Percentiles rank a stretch among this genome's conserved stretches.
These are phyloP conservation scores for Starmerella bombicola DNA, from an alignment of 805 yeast genomes.

Conservation along the genomic window DNA sequence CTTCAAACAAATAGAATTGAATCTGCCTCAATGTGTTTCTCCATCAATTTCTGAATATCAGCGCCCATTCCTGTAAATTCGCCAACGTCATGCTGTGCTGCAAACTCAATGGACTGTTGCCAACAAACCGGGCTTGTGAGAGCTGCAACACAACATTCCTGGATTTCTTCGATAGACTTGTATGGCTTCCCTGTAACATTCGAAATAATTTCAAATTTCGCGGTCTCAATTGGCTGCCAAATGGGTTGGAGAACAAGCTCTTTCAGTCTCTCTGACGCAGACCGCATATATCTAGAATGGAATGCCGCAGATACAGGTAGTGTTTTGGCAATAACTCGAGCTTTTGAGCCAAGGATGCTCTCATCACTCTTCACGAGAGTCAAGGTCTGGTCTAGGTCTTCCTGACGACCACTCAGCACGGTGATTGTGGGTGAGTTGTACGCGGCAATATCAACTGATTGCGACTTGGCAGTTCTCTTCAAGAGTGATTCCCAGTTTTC, in stretches of 20 bases:
- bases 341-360: slow-evolving; percentile 18
- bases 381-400: slow-evolving; percentile 25
- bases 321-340: slow-evolving; percentile 20
- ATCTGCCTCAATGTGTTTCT: not conserved
- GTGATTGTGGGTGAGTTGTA: slow-evolving; percentile 35
- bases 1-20: not conserved
- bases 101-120: slow-evolving; percentile 23
- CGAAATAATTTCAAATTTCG: slow-evolving; percentile 25
- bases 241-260: slow-evolving; percentile 18
- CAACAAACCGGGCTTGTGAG: slow-evolving; percentile 28
- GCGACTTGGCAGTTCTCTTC: slow-evolving; percentile 4
- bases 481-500: slow-evolving; percentile 12
- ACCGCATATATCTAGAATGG: slow-evolving; percentile 33
- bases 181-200: slow-evolving; percentile 29
- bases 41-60: slow-evolving; percentile 22
- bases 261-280: slow-evolving; percentile 31
- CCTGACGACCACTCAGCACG: slow-evolving; percentile 35
- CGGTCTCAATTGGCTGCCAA: slow-evolving; percentile 7
- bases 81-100: slow-evolving; percentile 11
- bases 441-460: slow-evolving; percentile 35
- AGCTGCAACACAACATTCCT: slow-evolving; percentile 20
- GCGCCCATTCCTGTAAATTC: slow-evolving; percentile 25
- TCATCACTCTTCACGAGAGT: slow-evolving; percentile 17
- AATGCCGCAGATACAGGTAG: slow-evolving; percentile 42
- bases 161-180: slow-evolving; percentile 23